These are phyloP conservation scores for Pseudopithomyces maydicus DNA, from an alignment of 2,329 filamentous ascomycete species.

Conservation along the genomic window DNA sequence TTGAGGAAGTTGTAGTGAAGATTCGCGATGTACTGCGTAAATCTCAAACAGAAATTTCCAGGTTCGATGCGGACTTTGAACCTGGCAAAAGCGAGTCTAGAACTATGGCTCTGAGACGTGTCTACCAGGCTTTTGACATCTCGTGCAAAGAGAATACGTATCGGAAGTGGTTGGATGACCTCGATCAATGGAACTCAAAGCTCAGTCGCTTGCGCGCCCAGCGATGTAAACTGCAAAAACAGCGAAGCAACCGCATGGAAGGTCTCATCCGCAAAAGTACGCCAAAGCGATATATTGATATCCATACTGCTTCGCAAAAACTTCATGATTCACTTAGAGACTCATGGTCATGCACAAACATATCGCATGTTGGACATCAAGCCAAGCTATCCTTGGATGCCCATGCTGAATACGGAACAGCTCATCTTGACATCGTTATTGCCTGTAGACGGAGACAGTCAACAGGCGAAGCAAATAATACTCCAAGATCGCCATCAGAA, in stretches of 20 bases:
- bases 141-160: slow-evolving; percentile 10
- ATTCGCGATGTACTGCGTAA: slow-evolving; percentile 13
- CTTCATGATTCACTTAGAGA: slow-evolving; percentile 9
- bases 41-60: background rate
- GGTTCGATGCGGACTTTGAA: background rate
- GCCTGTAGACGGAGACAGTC: slow-evolving; percentile 7
- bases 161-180: slow-evolving; percentile 5
- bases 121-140: slow-evolving; percentile 12
- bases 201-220: slow-evolving; percentile 8
- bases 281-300: slow-evolving; percentile 2
- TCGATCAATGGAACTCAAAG: slow-evolving; percentile 13
- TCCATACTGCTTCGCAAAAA: slow-evolving; percentile 2
- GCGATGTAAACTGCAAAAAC: slow-evolving; percentile 9
- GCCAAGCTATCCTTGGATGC: slow-evolving; percentile 13
- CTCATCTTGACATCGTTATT: slow-evolving; percentile 14
- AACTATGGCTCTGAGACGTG: background rate
- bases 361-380: slow-evolving; percentile 13
- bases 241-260: background rate
- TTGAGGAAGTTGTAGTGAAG: slow-evolving; percentile 10
- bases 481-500: background rate
- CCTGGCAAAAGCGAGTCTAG: background rate
- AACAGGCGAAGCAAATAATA: background rate
- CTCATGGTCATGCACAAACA: slow-evolving; percentile 15
- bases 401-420: slow-evolving; percentile 2
- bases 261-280: background rate